Base-by-base conservation (phyloP, 2,329 filamentous ascomycete genomes). In the Simplicillium aogashimaense region DNA sequence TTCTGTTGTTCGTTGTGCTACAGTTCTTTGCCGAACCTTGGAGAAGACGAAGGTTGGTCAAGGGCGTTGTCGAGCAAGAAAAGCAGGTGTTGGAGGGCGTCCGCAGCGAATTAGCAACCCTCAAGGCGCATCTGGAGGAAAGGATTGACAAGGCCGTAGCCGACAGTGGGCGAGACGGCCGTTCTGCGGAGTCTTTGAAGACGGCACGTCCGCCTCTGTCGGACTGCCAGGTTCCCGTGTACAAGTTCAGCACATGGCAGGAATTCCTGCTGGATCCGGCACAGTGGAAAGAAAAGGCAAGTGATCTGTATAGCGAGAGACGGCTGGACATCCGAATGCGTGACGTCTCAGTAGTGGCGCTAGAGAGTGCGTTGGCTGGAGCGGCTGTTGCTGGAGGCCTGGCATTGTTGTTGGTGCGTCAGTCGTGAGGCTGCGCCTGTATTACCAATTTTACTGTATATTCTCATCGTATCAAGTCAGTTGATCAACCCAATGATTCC, bases 1-100 rank as follows among this genome's bases (percentile, higher is more conserved):
- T 97, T 28, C 59, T 97, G 45, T 65, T 98, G 36, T 86, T 98
- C 56, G 63, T 98, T 39, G 72, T 89, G 14, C 80, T 94, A 51
- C 82, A 95, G 63, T 81, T 94, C 50, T 78, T 92, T 15, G 82
- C 95, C 45, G 90, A 98, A 70, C 92, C 92, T 4, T 97, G 90
- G 87, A 79, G 88, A 50, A 71, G 92, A 51, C 72, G 69, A 54
- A 72, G 87, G 52, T 74, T 98, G 45, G 86, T 97, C 43, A 78
- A 74, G 50, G 89, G 84, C 17, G 86, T 92, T 51, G 84, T 87
- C 48, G 83, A 86, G 51, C 83, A 86, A 53, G 83, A 86, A 58
- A 78, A 82, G 63, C 72, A 61, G 13, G 58, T 67, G 18, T 55
- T 75, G 38, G 66, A 76, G 31, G 65, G 72, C 35, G 66, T 75